Percentiles rank a stretch among this genome's conserved stretches.
Conservation (phyloP, 495 filamentous ascomycete species). For the Neurospora sp. region DNA sequence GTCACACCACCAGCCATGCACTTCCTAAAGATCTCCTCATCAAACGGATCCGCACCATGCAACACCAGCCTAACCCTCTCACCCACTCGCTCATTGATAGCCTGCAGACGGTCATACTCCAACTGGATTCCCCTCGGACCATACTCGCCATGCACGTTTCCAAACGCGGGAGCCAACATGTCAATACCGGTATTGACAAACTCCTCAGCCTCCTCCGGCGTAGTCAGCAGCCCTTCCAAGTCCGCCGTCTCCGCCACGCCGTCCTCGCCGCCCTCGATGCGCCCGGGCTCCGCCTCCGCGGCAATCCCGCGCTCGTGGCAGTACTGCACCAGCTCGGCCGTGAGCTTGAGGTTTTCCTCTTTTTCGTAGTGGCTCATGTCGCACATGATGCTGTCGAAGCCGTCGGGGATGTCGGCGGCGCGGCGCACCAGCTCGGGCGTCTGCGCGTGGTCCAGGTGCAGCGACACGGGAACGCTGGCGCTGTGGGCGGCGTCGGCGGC, state of each 20-base stretch:
- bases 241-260: conserved; percentile 69
- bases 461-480: conserved; percentile 58
- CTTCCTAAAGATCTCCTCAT: conserved; percentile 52
- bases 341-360: conserved; percentile 65
- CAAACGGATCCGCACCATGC: conserved; percentile 72
- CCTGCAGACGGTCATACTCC: conserved; percentile 58
- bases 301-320: conserved; percentile 68
- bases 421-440: conserved; percentile 57
- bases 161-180: conserved; percentile 76
- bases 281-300: conserved; percentile 69
- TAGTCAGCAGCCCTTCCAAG: conserved; percentile 66
- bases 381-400: conserved; percentile 75
- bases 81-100: conserved; percentile 53
- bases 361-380: conserved; percentile 80
- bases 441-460: conserved; percentile 73
- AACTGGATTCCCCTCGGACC: conserved; percentile 62
- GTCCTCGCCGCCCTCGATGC: conserved; percentile 80
- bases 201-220: conserved; percentile 61
- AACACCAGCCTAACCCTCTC: conserved; percentile 57
- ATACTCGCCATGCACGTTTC: conserved; percentile 80
- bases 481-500: conserved; percentile 41
- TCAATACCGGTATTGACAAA: conserved; percentile 75
- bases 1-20: conserved; percentile 63
- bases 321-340: conserved; percentile 57
- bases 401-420: conserved; percentile 51